Base-by-base conservation (phyloP, 169 alveolate species). In the Theileria annulata region DNA sequence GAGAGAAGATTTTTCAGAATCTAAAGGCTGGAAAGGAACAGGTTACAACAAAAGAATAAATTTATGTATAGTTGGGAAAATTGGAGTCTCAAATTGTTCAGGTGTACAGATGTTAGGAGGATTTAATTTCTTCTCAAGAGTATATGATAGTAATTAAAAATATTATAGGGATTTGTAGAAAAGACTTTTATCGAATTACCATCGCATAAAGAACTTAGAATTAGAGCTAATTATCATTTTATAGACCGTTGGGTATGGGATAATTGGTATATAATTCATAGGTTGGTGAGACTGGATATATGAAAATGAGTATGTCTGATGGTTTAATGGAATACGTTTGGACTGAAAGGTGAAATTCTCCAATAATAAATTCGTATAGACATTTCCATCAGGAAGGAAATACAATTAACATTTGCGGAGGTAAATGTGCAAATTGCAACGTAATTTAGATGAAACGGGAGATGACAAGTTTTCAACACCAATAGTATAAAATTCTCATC, bases 71-170 rank as follows among this genome's bases (percentile, higher is more conserved):
- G 88, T 82, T 68, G 88, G 76, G 71, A 75, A 75, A 70, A 23
- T 82, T 15, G 88, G 79, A 9, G 91, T 85, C 30, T 89, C 94
- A 3, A 28, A 56, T 23, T 89, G 94, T 72, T 86, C 92, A 15
- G 94, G 94, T n/a, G 79, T 86, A 27, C 86, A 85, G 19, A 81
- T 89, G 88, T 81, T 89, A 48, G 94, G 94, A 48, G 94, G 94
- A 17, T 86, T 68, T 75, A 87, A 88, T 10, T 58, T 75, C 58
- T 83, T 82, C 47, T 75, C 84, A 35, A 75, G 88, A 66, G 87
- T 72, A 48, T 0, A 60, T 0, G 33, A 17, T 19, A n/a, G 21
- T 37, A 6, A 27, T 54, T 9, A 54, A 27, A 19, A 62, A 37
- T 3, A 23, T 12, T 6, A n/a, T 30, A 89, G 87, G 94, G 94